Conservation (phyloP, 768 basidiomycete species). For the Mycena galericulata region DNA sequence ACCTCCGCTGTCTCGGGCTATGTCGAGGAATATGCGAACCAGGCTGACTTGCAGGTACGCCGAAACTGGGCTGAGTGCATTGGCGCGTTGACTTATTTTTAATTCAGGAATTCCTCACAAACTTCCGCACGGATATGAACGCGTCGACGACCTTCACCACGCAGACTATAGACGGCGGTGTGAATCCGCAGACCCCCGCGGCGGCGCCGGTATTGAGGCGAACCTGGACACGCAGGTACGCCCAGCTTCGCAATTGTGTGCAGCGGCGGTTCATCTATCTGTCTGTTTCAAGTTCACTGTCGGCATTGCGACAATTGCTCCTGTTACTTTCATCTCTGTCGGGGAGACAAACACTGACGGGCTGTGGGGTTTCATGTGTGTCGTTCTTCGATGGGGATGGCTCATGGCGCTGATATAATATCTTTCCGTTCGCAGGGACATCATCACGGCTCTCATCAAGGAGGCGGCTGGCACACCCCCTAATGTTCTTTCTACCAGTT, state of each 20-base stretch:
- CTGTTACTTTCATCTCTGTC: slow-evolving; percentile 48
- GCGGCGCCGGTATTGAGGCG: too few relatives aligned
- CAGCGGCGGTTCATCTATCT: slow-evolving; percentile 44
- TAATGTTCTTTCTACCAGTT: too few relatives aligned
- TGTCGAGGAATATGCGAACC: slow-evolving; percentile 31
- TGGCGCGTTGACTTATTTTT: slow-evolving; percentile 31
- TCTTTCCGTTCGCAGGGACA: too few relatives aligned
- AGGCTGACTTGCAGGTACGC: slow-evolving; percentile 13
- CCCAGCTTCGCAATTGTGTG: too few relatives aligned
- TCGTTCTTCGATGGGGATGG: not conserved
- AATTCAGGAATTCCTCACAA: slow-evolving; percentile 39
- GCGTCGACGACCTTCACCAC: slow-evolving; percentile 47
- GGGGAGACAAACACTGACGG: slow-evolving; percentile 44
- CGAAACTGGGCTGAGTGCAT: fast-evolving
- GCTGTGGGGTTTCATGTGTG: slow-evolving; percentile 21
- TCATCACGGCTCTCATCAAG: slow-evolving; percentile 38
- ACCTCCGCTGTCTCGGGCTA: slow-evolving; percentile 34
- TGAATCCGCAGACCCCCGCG: too few relatives aligned
- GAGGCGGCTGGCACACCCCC: too few relatives aligned
- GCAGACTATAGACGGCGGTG: too few relatives aligned
- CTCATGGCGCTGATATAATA: too few relatives aligned
- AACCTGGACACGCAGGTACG: too few relatives aligned
- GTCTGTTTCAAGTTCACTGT: slow-evolving; percentile 48
- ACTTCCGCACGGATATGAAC: slow-evolving; percentile 46
- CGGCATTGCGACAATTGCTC: slow-evolving; percentile 48